Evolutionary conservation across 257 asterid species (phyloP), one percentile per base, ranked within the genome.

Genomic region (Solanum boliviense): DNA sequence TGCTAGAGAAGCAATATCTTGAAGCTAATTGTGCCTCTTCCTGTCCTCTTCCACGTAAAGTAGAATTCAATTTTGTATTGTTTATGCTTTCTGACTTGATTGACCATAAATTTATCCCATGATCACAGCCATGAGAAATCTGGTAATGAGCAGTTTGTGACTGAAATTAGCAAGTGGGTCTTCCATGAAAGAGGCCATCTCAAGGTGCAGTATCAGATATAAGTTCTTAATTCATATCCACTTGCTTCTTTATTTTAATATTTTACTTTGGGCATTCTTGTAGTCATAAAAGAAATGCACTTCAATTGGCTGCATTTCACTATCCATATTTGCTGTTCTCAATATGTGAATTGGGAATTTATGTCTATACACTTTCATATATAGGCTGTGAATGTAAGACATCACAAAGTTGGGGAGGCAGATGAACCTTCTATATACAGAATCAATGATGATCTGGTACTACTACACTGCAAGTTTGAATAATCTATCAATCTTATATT

Each of bases 141-240:
- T 79, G 97, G 98, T 70, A 95, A 95, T 12, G 96, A 95, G 86
- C 96, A 94, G 88, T 94, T 95, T 87, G 87, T 90, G 72, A 92
- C 94, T 76, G 98, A 95, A 92, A 88, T 93, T 89, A 92, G 96
- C 94, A 95, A 94, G 92, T 95, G 98, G 98, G 91, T 95, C 87
- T 95, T 95, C 94, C 98, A 95, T 89, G 98, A 94, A 89, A 92
- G 97, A 87, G 98, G 98, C 79, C 97, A 95, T 91, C 93, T 95
- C 70, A 95, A 94, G 98, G 98, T 95, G 91, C 41, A 27, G 89
- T 31, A 58, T 86, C 84, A 83, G 18, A 16, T 7, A 86, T 74
- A 20, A 25, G 72, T 52, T 71, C 27, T 82, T 85, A 62, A 34
- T 46, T 34, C 71, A 62, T 10, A 18, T 15, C 9, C 73, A 35